Percentiles rank a stretch among this genome's conserved stretches.
Conservation (phyloP, 495 filamentous ascomycete genomes). For the Neurospora pannonica region DNA sequence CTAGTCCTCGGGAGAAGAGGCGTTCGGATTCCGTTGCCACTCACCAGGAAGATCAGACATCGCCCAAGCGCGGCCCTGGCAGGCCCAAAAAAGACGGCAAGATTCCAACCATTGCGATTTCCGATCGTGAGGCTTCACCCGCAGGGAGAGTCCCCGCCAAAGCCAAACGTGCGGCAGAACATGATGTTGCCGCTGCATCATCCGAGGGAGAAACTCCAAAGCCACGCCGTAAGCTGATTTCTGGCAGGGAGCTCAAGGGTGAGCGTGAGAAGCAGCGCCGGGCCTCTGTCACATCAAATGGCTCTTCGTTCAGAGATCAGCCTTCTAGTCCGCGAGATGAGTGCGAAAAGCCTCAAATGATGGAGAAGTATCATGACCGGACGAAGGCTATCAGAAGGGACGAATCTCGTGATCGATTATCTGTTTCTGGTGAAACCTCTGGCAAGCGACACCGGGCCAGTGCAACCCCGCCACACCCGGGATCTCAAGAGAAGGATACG, state of each 20-base stretch:
- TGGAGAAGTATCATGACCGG: conserved; percentile 40
- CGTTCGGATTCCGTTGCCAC: conserved; percentile 27
- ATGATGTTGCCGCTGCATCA: conserved; percentile 35
- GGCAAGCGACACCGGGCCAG: conserved; percentile 60
- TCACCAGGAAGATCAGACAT: conserved; percentile 31
- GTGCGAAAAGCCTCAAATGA: conserved; percentile 24
- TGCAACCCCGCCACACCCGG: conserved; percentile 54
- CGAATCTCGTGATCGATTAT: conserved; percentile 45
- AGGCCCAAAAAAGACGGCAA: conserved; percentile 41
- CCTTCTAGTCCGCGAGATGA: conserved; percentile 37
- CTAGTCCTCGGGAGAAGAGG: conserved; percentile 35
- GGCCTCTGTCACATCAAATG: conserved; percentile 38
- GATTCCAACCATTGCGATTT: conserved; percentile 32
- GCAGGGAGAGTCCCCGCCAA: conserved; percentile 31
- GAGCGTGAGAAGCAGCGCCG: conserved; percentile 45
- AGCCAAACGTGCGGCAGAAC: conserved; percentile 34
- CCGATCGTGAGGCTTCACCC: conserved; percentile 45
- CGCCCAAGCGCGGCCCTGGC: conserved; percentile 38
- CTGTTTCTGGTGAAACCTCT: conserved; percentile 36
- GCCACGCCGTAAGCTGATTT: conserved; percentile 50
- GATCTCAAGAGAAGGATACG: conserved; percentile 42
- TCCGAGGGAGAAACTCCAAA: conserved; percentile 46
- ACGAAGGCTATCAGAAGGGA: conserved; percentile 44
- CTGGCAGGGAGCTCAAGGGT: conserved; percentile 47
- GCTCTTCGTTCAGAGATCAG: conserved; percentile 28